These are phyloP conservation scores for Boletus sp. DNA, from an alignment of 768 basidiomycete species.

Conservation along the genomic window DNA sequence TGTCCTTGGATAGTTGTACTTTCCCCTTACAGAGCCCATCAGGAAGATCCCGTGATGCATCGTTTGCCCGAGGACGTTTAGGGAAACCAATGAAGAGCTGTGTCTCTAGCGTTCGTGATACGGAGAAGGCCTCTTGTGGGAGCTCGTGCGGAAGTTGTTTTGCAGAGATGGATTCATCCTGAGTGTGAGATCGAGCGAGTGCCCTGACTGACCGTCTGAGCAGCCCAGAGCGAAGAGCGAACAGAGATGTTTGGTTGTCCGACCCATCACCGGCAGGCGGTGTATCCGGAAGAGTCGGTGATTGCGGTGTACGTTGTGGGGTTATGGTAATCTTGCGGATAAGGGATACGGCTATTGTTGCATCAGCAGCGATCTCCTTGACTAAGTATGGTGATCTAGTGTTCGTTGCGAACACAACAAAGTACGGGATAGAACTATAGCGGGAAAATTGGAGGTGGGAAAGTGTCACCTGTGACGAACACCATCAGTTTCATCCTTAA, in stretches of 20 bases:
- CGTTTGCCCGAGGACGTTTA: constrained; percentile 55
- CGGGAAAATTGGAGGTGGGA: constrained; percentile 61
- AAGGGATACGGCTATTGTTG: constrained; percentile 66
- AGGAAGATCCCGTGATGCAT: constrained; percentile 50
- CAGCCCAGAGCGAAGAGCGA: constrained; percentile 17
- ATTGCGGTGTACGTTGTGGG: constrained; percentile 35
- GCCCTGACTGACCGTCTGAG: constrained; percentile 31
- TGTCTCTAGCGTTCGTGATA: constrained; percentile 31
- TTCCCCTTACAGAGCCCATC: constrained; percentile 67
- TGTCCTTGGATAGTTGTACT: constrained; percentile 50
- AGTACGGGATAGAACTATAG: constrained; percentile 60
- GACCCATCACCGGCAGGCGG: constrained; percentile 48
- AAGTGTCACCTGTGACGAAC: constrained; percentile 47
- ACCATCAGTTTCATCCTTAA: neutral
- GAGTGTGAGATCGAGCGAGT: constrained; percentile 14
- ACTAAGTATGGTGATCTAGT: constrained; percentile 52
- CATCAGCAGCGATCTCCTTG: constrained; percentile 66
- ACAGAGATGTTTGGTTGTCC: constrained; percentile 18
- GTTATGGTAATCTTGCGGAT: constrained; percentile 57
- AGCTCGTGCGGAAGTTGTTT: constrained; percentile 28
- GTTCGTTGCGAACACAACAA: constrained; percentile 67
- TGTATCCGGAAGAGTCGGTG: constrained; percentile 49
- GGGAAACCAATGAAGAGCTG: constrained; percentile 64
- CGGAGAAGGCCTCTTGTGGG: constrained; percentile 18
- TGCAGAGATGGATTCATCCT: constrained; percentile 1